Conservation (phyloP, 306 rosid genomes). For the Prunus padus region DNA sequence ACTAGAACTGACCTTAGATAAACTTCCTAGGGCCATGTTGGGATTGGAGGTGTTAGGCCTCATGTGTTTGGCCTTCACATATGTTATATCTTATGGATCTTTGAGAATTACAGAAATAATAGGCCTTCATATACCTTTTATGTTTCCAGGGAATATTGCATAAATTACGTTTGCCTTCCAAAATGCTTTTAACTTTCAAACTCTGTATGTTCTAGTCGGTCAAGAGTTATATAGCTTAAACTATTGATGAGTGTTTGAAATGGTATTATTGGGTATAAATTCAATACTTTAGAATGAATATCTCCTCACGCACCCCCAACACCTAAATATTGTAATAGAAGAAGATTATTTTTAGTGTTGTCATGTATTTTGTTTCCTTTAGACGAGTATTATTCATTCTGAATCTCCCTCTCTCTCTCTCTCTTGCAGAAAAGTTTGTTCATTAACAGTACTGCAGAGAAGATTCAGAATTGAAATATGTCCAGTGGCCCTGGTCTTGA, state of each 20-base stretch:
- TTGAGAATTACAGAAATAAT: neutral
- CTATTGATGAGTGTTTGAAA: no score
- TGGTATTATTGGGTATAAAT: no score
- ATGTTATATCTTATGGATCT: neutral
- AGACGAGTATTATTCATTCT: neutral
- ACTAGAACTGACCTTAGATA: no score
- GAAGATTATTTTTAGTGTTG: neutral
- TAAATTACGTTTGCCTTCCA: neutral
- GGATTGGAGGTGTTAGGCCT: slow-evolving; percentile 4
- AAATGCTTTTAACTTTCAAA: no score
- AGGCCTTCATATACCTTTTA: neutral
- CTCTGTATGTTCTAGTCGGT: no score
- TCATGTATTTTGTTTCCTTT: neutral
- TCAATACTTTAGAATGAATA: neutral
- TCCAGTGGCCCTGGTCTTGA: slow-evolving; percentile 51
- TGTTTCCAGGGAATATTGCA: neutral
- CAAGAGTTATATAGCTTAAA: no score
- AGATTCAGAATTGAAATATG: slow-evolving; percentile 29
- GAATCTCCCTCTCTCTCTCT: neutral
- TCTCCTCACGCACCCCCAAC: neutral
- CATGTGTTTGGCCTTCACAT: neutral
- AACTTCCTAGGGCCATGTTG: neutral
- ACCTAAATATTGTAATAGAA: neutral
- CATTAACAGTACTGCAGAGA: slow-evolving; percentile 1
- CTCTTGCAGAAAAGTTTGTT: slow-evolving; percentile 15